Base-by-base conservation (phyloP, 257 asterid genomes). In the Jacaranda copaia region DNA sequence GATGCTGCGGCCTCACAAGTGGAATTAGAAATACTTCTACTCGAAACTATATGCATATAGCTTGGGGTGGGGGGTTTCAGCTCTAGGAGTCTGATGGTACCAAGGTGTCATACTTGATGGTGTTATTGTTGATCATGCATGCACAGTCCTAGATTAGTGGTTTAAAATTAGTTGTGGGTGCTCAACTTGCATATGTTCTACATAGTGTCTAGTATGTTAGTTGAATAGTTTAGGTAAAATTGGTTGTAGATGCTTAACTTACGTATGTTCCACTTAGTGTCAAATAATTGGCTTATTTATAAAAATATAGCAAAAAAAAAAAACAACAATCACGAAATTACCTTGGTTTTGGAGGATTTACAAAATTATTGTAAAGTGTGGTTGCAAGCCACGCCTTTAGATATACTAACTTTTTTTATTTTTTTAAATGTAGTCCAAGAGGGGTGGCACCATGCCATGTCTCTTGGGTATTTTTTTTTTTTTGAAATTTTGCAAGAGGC, bases 161-260 rank as follows among this genome's bases (percentile, higher is more conserved):
- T 25, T 25, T 25, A 25, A 25, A 57, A 72, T n/a, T 35, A 58
- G 75, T 60, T 36, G 36, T 72, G 25, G 55, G 53, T 62, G n/a
- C 39, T 71, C 40, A 52, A 25, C 39, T 69, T 10, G 25, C 14
- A 56, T 32, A 4, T 55, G 32, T 25, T 25, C 32, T 64, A 11
- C 73, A 7, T 16, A 62, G 59, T 35, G 32, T 25, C 32, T 25
- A 25, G 32, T n/a, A n/a, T 42, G 58, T 68, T 39, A 6, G 49
- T 40, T 79, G 66, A 79, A 48, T 55, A 20, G 15, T 42, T 52
- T 49, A 10, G 38, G 10, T 39, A 19, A 20, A 4, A 42, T 42
- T 42, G 8, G 46, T 8, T 0, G 5, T 0, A 42, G 46, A 42
- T 42, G 46, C 46, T 4, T 8, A 4, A 42, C 46, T 42, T 42